Evolutionary conservation across 2,329 filamentous ascomycete genomes (phyloP), one percentile per base, ranked within the genome.

Genomic region (Torrubiella hemipterigena): DNA sequence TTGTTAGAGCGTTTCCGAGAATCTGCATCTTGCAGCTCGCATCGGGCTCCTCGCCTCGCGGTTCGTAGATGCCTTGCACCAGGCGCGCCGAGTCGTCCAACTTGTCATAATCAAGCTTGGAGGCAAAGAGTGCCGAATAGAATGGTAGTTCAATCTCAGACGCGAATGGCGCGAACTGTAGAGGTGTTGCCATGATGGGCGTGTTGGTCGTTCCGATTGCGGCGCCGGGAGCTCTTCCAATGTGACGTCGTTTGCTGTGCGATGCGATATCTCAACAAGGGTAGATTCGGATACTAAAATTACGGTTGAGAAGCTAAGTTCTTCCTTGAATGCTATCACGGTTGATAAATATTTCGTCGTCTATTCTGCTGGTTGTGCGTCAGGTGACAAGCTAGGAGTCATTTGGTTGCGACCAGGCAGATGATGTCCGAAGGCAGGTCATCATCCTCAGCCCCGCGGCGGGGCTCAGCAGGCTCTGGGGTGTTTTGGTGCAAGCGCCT

Each of bases 131-230:
- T 5, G 85, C 79, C 27, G 83, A 81, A 54, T 95, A 98, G 58
- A 98, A 98, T 27, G 86, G 84, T 26, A 96, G 69, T 53, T 98
- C 91, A 50, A 96, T 86, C 59, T 95, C 85, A 29, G 89, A 94
- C 24, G 79, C 74, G 65, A 94, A 96, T 1, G 89, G 80, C 38
- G 85, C 84, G 57, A 87, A 98, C 62, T 72, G 69, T 31, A 74
- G 54, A 15, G 56, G 54, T 18, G 57, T 46, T 31, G 70, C 47
- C 60, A 75, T 79, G 55, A 49, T 66, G 30, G 27, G 18, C 28
- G 18, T 15, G 29, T 12, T 14, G 12, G 14, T 26, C 20, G 16
- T 6, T 12, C 7, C 11, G 14, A 32, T 23, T 22, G 16, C 16
- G 10, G 31, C 18, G 17, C n/a, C 10, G 30, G 28, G 14, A 14